phyloP scores from a whole-genome alignment of 371 early-diverging fungal genomes.

The Zychaea mexicana region DNA sequence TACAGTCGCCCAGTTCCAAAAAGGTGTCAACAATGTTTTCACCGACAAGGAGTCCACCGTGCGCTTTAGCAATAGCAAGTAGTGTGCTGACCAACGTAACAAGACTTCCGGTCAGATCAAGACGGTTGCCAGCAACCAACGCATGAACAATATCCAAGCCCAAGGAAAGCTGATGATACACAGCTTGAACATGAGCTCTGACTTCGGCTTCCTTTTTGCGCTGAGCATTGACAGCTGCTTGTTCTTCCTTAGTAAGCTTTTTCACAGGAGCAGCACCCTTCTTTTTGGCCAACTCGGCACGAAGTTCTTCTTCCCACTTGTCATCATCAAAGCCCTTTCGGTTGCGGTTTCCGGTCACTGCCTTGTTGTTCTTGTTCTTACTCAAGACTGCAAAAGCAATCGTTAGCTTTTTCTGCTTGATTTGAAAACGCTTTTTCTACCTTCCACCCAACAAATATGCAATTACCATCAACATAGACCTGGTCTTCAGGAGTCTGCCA shows the following conservation, averaged over 20 bases:
- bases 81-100: conserved; percentile 51
- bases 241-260: conserved; percentile 84
- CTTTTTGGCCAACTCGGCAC: conserved; percentile 78
- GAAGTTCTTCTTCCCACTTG: conserved; percentile 85
- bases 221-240: conserved; percentile 73
- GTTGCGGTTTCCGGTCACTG: conserved; percentile 51
- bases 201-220: conserved; percentile 76
- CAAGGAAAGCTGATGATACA: conserved; percentile 51
- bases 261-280: conserved; percentile 45
- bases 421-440: too few relatives aligned
- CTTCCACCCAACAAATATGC: neutral
- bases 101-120: conserved; percentile 43
- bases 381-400: conserved; percentile 1
- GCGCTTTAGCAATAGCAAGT: conserved; percentile 52
- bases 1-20: conserved; percentile 51
- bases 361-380: conserved; percentile 52
- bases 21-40: conserved; percentile 61
- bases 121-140: conserved; percentile 62
- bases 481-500: conserved; percentile 75
- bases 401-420: too few relatives aligned
- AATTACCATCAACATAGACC: conserved; percentile 64
- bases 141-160: conserved; percentile 72
- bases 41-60: conserved; percentile 62
- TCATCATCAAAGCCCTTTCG: conserved; percentile 68
- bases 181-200: conserved; percentile 64